Evolutionary conservation across 2,329 filamentous ascomycete genomes (phyloP).

Genomic region (Sclerotinia subarctica): DNA sequence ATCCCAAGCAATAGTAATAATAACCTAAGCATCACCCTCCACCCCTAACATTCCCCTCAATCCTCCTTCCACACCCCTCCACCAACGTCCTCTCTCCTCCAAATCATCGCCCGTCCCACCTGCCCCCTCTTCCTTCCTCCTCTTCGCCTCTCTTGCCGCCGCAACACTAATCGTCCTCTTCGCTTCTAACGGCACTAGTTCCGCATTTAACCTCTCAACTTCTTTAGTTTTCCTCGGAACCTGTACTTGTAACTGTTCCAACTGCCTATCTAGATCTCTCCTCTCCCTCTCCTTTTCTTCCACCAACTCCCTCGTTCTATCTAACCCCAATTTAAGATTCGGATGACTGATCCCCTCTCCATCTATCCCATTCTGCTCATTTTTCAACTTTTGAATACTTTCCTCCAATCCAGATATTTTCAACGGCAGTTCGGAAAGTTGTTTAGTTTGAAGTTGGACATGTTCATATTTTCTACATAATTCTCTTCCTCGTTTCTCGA

Average conservation of each 20-base stretch:
- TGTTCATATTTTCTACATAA: slow-evolving; percentile 54
- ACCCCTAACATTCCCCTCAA: slow-evolving; percentile 63
- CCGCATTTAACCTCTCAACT: slow-evolving; percentile 62
- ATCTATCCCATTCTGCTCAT: slow-evolving; percentile 44
- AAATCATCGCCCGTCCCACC: slow-evolving; percentile 69
- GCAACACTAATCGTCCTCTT: slow-evolving; percentile 62
- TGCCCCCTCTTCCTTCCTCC: slow-evolving; percentile 63
- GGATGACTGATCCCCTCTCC: slow-evolving; percentile 34
- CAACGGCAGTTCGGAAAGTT: slow-evolving; percentile 50
- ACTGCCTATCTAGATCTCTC: slow-evolving; percentile 57
- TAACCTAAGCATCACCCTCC: slow-evolving; percentile 39
- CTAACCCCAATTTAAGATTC: slow-evolving; percentile 53
- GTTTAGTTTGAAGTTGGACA: slow-evolving; percentile 48
- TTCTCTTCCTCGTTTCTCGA: slow-evolving; percentile 63
- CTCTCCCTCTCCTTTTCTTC: slow-evolving; percentile 50
- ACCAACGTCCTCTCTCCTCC: slow-evolving; percentile 74
- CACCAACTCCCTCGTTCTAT: slow-evolving; percentile 54
- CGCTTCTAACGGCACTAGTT: slow-evolving; percentile 65
- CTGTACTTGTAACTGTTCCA: slow-evolving; percentile 60
- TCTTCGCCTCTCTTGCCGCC: slow-evolving; percentile 67
- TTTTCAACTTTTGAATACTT: slow-evolving; percentile 47
- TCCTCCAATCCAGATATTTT: slow-evolving; percentile 50
- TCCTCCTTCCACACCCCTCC: slow-evolving; percentile 62
- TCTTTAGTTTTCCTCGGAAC: slow-evolving; percentile 65
- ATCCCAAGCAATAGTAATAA: neutral